phyloP scores from a whole-genome alignment of 805 yeast species.

The Wickerhamomyces strasburgensis region DNA sequence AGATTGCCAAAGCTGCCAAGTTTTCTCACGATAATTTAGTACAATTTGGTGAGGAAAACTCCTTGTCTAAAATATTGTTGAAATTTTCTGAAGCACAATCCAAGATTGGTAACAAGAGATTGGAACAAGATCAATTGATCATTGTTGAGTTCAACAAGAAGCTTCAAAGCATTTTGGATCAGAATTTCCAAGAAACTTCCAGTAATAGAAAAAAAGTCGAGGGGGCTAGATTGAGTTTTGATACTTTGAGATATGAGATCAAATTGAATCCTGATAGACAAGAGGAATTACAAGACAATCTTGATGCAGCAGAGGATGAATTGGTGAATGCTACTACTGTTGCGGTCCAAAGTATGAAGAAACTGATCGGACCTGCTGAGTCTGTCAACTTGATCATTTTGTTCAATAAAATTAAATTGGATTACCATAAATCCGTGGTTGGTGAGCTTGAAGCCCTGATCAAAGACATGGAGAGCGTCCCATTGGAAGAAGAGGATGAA shows the following conservation, averaged over 20 bases:
- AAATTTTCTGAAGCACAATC: slow-evolving; percentile 52
- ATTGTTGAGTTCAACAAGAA: slow-evolving; percentile 54
- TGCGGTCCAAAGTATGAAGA: slow-evolving; percentile 78
- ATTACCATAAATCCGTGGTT: slow-evolving; percentile 52
- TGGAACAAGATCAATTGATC: slow-evolving; percentile 64
- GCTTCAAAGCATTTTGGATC: slow-evolving; percentile 46
- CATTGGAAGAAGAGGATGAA: slow-evolving; percentile 39
- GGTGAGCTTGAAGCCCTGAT: slow-evolving; percentile 42
- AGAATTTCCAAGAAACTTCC: slow-evolving; percentile 56
- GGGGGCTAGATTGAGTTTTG: slow-evolving; percentile 63
- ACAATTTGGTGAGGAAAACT: slow-evolving; percentile 25
- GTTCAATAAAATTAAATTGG: slow-evolving; percentile 66
- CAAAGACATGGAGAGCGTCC: slow-evolving; percentile 38
- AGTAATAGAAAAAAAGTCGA: slow-evolving; percentile 66
- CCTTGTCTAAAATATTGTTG: slow-evolving; percentile 26
- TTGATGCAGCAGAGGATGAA: slow-evolving; percentile 60
- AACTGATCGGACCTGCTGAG: slow-evolving; percentile 62
- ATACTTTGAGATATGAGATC: slow-evolving; percentile 58
- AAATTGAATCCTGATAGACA: slow-evolving; percentile 26
- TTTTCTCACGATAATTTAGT: slow-evolving; percentile 43
- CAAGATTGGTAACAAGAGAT: slow-evolving; percentile 62
- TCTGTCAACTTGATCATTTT: slow-evolving; percentile 57
- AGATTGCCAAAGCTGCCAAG: slow-evolving; percentile 52
- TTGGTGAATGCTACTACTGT: slow-evolving; percentile 71
- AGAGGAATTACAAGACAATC: slow-evolving; percentile 32